Evolutionary conservation across 2,329 filamentous ascomycete species (phyloP), one percentile per base, ranked within the genome.

Genomic region (Shiraia sp.): DNA sequence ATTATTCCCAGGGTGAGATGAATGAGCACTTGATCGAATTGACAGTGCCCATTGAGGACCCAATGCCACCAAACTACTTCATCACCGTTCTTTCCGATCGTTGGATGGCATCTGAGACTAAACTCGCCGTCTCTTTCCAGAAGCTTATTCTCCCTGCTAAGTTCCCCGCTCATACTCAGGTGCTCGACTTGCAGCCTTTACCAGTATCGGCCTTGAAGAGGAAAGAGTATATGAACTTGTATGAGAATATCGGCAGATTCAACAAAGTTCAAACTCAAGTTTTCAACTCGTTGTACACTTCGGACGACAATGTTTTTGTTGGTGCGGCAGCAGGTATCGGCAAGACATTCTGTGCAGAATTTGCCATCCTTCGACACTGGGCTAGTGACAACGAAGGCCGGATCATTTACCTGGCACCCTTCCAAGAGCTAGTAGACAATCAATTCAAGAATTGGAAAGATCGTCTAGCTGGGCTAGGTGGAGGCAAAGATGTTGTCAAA

Each of bases 41-140:
- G 59, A 97, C 92, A 0, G 92, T 97, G 3, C 88, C 93, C 1
- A 95, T 99, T 55, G 91, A 90, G 0, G 93, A 99, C 57, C 95
- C 95, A 0, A 95, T 97, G 88, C 93, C 93, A 10, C 93, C 95
- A 0, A 95, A 99, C 69, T 99, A 99, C 74, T 99, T 99, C 72
- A 90, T 99, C 59, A 93, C 90, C 0, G 82, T 99, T 27, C 75
- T 96, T 14, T 97, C 92, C 3, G 93, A 99, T 69, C 81, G 93
- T 55, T 99, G 93, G 93, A 96, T 99, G 90, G 90, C 96, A 66
- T 90, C 92, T 1, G 91, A 99, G 73, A 96, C 91, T 1, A 90
- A 91, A 65, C 76, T 99, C 39, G 87, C 92, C 0, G 87, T 99
- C 2, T 92, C 91, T 1, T 97, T 99, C 75, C 88, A 95, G 67